Percentiles rank a stretch among this genome's conserved stretches.
phyloP scores from a whole-genome alignment of 139 green algal genomes.

The Deuterostichococcus epilithicus region DNA sequence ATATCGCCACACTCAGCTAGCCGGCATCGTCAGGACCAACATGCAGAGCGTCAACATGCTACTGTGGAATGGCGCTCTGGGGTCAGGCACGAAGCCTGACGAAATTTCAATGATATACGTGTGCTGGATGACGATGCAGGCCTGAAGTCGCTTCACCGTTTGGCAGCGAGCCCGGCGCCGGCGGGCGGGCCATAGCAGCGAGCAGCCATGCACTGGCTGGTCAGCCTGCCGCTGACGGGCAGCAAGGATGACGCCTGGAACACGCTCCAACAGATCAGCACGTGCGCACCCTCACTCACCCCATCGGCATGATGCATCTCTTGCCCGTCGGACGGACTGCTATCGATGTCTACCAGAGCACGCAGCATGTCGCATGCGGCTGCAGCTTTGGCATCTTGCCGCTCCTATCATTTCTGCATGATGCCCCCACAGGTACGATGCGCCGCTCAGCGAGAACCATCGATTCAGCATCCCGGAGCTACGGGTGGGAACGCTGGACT shows the following conservation, averaged over 20 bases:
- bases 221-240: slow-evolving; percentile 55
- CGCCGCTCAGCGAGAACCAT: slow-evolving; percentile 9
- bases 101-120: too few species aligned
- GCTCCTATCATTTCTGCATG: too few species aligned
- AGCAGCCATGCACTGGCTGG: slow-evolving; percentile 80
- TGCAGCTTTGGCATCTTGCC: too few species aligned
- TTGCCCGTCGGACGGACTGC: background rate
- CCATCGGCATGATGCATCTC: background rate
- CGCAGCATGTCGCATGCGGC: background rate
- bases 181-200: too few species aligned
- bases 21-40: too few species aligned
- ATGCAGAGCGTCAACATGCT: too few species aligned
- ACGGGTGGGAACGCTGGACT: slow-evolving; percentile 90
- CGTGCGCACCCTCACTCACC: slow-evolving; percentile 35
- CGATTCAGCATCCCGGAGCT: slow-evolving; percentile 84
- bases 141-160: too few species aligned
- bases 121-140: too few species aligned
- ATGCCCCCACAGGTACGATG: background rate
- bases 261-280: slow-evolving; percentile 59
- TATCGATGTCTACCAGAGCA: background rate
- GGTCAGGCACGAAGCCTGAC: too few species aligned
- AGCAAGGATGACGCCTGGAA: slow-evolving; percentile 59
- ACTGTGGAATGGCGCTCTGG: too few species aligned
- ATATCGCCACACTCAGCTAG: too few species aligned
- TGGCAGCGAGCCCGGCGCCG: too few species aligned